phyloP scores from a whole-genome alignment of 2,329 filamentous ascomycete genomes.

The Acrocalymma vagum region DNA sequence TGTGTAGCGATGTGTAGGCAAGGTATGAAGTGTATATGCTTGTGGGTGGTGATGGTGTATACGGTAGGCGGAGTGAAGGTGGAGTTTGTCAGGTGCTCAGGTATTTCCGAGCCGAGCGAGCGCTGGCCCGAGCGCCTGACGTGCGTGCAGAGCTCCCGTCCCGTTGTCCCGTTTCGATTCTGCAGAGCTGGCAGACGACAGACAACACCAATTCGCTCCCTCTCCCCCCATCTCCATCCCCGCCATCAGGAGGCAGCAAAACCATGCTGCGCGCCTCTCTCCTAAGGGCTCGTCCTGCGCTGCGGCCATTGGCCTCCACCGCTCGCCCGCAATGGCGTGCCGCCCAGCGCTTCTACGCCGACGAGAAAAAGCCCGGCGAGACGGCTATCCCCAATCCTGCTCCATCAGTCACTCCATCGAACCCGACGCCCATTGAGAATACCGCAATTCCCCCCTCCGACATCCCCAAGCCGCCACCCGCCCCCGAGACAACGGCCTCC shows the following conservation, averaged over 20 bases:
- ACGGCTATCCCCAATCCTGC: conserved; percentile 46
- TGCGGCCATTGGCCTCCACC: conserved; percentile 39
- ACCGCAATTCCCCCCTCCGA: conserved; percentile 59
- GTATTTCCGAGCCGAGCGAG: conserved; percentile 9
- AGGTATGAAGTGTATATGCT: background rate
- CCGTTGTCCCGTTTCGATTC: conserved; percentile 14
- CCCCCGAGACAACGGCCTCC: conserved; percentile 49
- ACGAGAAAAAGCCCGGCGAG: conserved; percentile 54
- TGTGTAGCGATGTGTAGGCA: too few relatives aligned
- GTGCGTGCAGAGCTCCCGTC: conserved; percentile 9
- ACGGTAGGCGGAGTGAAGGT: conserved; percentile 6
- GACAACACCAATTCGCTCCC: conserved; percentile 18
- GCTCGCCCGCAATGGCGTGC: conserved; percentile 47
- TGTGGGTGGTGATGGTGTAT: conserved; percentile 9
- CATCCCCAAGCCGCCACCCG: conserved; percentile 56
- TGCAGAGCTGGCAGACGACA: conserved; percentile 20
- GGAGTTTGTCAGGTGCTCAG: conserved; percentile 7
- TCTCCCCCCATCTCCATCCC: conserved; percentile 25
- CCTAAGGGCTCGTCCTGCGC: conserved; percentile 57
- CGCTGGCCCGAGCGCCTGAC: conserved; percentile 20
- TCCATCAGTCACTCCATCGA: conserved; percentile 48
- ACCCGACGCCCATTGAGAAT: conserved; percentile 24
- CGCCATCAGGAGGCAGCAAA: conserved; percentile 51
- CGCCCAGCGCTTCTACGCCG: conserved; percentile 60
- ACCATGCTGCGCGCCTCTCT: conserved; percentile 66